phyloP scores from a whole-genome alignment of 2,329 filamentous ascomycete genomes.

The Sporothrix humicola region DNA sequence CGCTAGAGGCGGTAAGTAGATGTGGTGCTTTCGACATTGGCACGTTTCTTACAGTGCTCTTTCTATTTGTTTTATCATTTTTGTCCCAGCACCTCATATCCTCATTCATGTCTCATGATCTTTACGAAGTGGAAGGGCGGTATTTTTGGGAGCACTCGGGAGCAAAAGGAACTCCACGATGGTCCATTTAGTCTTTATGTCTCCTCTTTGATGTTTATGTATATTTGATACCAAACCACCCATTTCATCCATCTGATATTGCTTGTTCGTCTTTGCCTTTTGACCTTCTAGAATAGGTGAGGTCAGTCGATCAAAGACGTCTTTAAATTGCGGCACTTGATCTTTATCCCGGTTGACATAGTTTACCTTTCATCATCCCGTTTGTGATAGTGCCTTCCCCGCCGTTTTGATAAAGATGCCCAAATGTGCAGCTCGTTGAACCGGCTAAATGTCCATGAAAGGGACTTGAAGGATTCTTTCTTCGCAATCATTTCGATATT shows the following conservation, averaged over 20 bases:
- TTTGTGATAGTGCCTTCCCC: not conserved
- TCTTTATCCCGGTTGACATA: conserved; percentile 2
- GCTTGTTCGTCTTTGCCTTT: too few relatives aligned
- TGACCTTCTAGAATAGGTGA: conserved; percentile 4
- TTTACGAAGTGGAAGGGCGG: not conserved
- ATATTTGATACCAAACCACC: conserved; percentile 6
- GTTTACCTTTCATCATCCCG: not conserved
- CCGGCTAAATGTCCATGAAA: not conserved
- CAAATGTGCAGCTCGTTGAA: too few relatives aligned
- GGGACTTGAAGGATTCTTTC: too few relatives aligned
- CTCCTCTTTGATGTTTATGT: not conserved
- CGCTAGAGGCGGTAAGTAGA: not conserved
- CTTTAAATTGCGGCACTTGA: conserved; percentile 9
- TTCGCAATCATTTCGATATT: too few relatives aligned
- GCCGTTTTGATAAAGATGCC: not conserved
- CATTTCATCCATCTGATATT: not conserved
- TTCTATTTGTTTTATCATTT: too few relatives aligned
- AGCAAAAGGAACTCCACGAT: not conserved
- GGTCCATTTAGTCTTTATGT: not conserved
- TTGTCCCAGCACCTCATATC: too few relatives aligned
- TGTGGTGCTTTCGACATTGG: not conserved
- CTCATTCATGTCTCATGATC: not conserved
- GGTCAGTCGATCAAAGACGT: not conserved
- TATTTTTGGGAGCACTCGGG: not conserved
- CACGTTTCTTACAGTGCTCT: too few relatives aligned